Base-by-base conservation (phyloP, 2,329 filamentous ascomycete genomes). In the Aspergillus fructus region DNA sequence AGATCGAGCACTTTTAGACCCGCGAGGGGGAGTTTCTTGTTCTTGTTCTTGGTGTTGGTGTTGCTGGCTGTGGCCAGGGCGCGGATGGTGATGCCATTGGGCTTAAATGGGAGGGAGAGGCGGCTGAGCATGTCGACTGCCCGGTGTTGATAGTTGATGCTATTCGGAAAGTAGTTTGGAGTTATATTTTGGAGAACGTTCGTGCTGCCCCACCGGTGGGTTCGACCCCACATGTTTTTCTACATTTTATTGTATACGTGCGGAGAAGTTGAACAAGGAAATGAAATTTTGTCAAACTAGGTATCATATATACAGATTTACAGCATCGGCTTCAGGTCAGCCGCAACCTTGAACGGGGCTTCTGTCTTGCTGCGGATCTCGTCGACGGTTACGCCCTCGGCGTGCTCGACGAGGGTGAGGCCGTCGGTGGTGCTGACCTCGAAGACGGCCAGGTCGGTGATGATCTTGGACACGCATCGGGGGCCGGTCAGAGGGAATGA, bases 1-100 rank as follows among this genome's bases (percentile, higher is more conserved):
- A 99, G 96, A 73, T 99, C 94, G 60, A 99, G 82, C 13, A 97
- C 93, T 55, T 90, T 87, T 66, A 94, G 88, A 1, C 94, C 94
- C 37, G 91, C 85, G 65, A 99, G 81, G 21, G 94, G 93, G 30
- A 89, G 74, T 15, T 79, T 81, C 27, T 30, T 30, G 27, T 56
- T 60, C 43, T 60, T 60, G 34, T 39, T 34, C 45, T 47, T 47
- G 3, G 5, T 13, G 6, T 53, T 27, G 37, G 49, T 8, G 15
- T 48, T 17, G 19, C 17, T 19, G 17, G 49, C 23, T 45, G 51
- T 53, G 21, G 51, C 15, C 24, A 47, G 21, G 13, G 13, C 27
- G 8, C 51, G 51, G 42, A 41, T 40, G 12, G 51, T 30, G 2
- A 40, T 5, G 42, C 51, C 51, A 54, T 33, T 54, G 43, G 33